These are phyloP conservation scores for Cornus kousa DNA, from an alignment of 148 eudicot species.

Conservation along the genomic window DNA sequence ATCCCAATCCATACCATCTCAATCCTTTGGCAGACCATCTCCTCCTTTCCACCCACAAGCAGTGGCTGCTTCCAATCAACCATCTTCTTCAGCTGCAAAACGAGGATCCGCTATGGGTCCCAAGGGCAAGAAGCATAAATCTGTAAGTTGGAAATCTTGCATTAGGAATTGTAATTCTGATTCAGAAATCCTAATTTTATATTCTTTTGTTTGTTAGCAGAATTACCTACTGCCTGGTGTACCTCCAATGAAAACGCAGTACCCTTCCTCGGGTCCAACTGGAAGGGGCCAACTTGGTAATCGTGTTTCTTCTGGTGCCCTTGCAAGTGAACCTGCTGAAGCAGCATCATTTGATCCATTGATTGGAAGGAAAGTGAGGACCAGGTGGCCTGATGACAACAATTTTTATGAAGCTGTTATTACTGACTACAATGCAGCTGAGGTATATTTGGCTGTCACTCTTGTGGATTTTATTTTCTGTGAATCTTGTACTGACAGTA, in stretches of 20 bases:
- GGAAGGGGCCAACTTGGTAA: conserved; percentile 49
- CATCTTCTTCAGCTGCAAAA: conserved; percentile 49
- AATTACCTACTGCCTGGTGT: conserved; percentile 33
- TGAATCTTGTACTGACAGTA: background rate
- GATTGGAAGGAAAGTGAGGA: conserved; percentile 62
- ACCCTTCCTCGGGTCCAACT: conserved; percentile 35
- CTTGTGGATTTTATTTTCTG: conserved; percentile 1
- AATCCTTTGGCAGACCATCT: conserved; percentile 63
- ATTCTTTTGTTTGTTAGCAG: conserved; percentile 7
- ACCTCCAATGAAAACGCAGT: conserved; percentile 37
- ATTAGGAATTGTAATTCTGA: background rate
- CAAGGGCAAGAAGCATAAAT: conserved; percentile 56
- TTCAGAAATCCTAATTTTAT: background rate
- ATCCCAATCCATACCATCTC: conserved; percentile 56
- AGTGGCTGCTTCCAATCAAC: conserved; percentile 42
- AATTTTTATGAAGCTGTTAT: conserved; percentile 63
- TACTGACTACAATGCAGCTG: conserved; percentile 40
- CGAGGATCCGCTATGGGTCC: conserved; percentile 44
- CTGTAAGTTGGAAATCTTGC: conserved; percentile 31
- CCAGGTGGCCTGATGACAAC: conserved; percentile 77
- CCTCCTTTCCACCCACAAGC: conserved; percentile 45
- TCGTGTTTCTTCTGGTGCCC: conserved; percentile 35
- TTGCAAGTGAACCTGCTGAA: conserved; percentile 37
- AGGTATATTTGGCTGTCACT: conserved; percentile 31
- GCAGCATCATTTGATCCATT: conserved; percentile 38